Evolutionary conservation across 1,139 yeast species (phyloP), one percentile per base, ranked within the genome.

Genomic region (Suhomyces bribrorum): DNA sequence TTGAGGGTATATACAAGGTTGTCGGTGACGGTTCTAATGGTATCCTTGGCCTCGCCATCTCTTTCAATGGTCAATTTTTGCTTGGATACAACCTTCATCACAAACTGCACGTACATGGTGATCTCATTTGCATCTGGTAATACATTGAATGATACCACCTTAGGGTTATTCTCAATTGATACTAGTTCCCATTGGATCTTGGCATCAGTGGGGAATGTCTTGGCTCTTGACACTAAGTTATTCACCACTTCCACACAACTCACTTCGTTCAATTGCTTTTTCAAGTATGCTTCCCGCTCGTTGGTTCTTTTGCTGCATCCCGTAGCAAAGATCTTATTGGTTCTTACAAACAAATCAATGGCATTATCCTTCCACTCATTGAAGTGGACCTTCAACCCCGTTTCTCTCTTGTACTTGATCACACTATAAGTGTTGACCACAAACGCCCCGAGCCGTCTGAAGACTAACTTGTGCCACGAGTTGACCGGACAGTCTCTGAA

Each of bases 1-100:
- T 89, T 87, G 50, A 88, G 73, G 29, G 88, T 75, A 60, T 77
- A 87, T 0, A 86, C 94, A 44, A 85, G 71, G 57, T 87, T 81
- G 59, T 88, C 96, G 15, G 77, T 72, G 33, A 86, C 82, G 43
- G 75, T 75, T 46, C 82, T 75, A 50, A 80, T 84, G n/a, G 62
- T 59, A 13, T 48, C 59, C 23, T 57, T 47, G 26, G 61, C 53
- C 15, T 51, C 48, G 37, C 77, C 66, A 7, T 73, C 75, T 20
- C 40, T 37, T 22, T 69, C 64, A 23, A 74, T 61, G 29, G 81
- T 69, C 36, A 89, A 67, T 50, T 81, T 77, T 61, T 89, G 97
- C 38, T 74, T 75, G 7, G 96, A 84, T 43, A 79, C 75, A 46
- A 87, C 82, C 50, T 79, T 78, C 64, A 89, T 83, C n/a, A 85